Evolutionary conservation across 2,329 filamentous ascomycete species (phyloP).

Genomic region (Sphaerulina musiva): DNA sequence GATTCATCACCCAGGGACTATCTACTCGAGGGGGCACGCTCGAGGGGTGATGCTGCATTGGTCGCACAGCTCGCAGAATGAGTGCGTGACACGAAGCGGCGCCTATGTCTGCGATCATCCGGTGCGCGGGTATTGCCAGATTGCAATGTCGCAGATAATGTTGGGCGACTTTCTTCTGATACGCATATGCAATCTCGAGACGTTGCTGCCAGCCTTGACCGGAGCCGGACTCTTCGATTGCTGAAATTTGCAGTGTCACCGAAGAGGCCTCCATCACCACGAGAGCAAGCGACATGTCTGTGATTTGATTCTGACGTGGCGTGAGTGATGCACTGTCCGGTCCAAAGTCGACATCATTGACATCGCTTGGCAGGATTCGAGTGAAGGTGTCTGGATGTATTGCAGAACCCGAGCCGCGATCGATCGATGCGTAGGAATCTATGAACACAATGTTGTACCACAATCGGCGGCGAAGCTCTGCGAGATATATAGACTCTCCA

Average conservation of each 20-base stretch:
- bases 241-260: conserved; percentile 14
- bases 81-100: conserved; percentile 20
- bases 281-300: conserved; percentile 29
- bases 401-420: conserved; percentile 29
- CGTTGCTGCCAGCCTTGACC: conserved; percentile 28
- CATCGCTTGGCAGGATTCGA: conserved; percentile 25
- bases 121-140: conserved; percentile 18
- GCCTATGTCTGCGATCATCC: conserved; percentile 20
- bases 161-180: conserved; percentile 21
- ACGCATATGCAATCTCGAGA: conserved; percentile 27
- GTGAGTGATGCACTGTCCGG: conserved; percentile 20
- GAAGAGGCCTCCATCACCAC: conserved; percentile 17
- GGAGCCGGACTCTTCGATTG: conserved; percentile 14
- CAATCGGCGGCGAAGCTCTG: conserved; percentile 30
- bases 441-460: conserved; percentile 32
- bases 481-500: conserved; percentile 24
- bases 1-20: conserved; percentile 29
- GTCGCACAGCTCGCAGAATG: conserved; percentile 29
- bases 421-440: conserved; percentile 28
- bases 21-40: conserved; percentile 28
- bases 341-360: conserved; percentile 31
- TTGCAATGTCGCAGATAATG: conserved; percentile 27
- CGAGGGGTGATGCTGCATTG: conserved; percentile 23
- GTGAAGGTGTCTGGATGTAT: conserved; percentile 23
- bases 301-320: conserved; percentile 22